A percentile compares a stretch with the other conserved stretches of the same genome.
Conservation (phyloP, 2,329 filamentous ascomycete species). For the Chaetomiaceae sp. region DNA sequence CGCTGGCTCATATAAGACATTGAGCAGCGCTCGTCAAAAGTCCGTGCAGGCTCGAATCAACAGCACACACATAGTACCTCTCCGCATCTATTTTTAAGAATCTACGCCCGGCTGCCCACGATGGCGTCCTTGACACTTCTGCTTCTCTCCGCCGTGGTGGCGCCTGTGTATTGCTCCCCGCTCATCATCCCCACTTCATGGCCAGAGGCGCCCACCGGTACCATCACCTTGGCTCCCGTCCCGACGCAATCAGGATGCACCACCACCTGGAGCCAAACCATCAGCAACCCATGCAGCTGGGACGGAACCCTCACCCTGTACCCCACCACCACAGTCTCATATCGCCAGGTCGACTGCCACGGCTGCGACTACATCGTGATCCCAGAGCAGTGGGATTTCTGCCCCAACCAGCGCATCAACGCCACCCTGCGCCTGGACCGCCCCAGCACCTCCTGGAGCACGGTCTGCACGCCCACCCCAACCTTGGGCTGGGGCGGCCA, state of each 20-base stretch:
- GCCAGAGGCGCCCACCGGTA: not conserved
- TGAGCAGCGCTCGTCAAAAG: too few relatives aligned
- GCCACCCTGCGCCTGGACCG: slow-evolving; percentile 17
- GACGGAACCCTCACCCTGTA: slow-evolving; percentile 25
- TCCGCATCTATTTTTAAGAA: not conserved
- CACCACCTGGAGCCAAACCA: slow-evolving; percentile 23
- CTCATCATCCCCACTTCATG: not conserved
- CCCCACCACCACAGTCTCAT: slow-evolving; percentile 25
- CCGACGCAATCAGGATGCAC: slow-evolving; percentile 24
- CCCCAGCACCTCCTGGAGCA: slow-evolving; percentile 25
- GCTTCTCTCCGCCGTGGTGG: slow-evolving; percentile 11
- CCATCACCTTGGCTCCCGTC: not conserved
- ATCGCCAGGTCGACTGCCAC: slow-evolving; percentile 28
- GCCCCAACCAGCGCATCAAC: slow-evolving; percentile 24
- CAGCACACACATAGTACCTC: too few relatives aligned
- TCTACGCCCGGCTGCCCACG: not conserved
- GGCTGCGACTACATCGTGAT: slow-evolving; percentile 27
- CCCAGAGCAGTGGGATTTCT: slow-evolving; percentile 20
- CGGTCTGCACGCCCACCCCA: slow-evolving; percentile 24
- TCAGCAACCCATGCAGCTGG: slow-evolving; percentile 28
- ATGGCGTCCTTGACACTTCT: slow-evolving; percentile 18
- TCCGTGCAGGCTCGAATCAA: too few relatives aligned
- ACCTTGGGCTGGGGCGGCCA: not conserved
- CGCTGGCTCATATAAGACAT: too few relatives aligned
- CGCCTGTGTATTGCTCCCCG: slow-evolving; percentile 12